Evolutionary conservation across 495 filamentous ascomycete species (phyloP).

Genomic region (Lepidopterella palustris): DNA sequence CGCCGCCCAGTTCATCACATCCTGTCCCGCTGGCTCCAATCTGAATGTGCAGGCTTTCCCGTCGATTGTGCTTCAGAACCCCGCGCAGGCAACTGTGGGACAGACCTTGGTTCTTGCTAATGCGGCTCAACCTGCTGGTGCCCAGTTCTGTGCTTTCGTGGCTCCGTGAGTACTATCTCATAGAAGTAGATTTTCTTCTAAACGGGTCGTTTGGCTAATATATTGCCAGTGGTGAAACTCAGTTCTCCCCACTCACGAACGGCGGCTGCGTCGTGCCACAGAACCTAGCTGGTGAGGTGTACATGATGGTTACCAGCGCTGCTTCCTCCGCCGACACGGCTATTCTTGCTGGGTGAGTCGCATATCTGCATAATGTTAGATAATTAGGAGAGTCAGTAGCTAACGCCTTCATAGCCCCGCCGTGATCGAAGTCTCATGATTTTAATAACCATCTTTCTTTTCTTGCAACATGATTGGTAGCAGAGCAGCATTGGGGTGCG

Average conservation of each 20-base stretch:
- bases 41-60: slow-evolving; percentile 54
- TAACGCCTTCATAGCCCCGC: not conserved
- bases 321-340: slow-evolving; percentile 22
- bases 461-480: not conserved
- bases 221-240: slow-evolving; percentile 12
- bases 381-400: not conserved
- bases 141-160: slow-evolving; percentile 52
- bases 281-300: slow-evolving; percentile 20
- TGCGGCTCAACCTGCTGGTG: slow-evolving; percentile 40
- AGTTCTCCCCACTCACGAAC: slow-evolving; percentile 13
- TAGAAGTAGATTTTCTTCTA: too few relatives aligned
- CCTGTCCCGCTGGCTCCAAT: slow-evolving; percentile 52
- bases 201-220: slow-evolving; percentile 5
- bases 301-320: slow-evolving; percentile 30
- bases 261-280: slow-evolving; percentile 26
- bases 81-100: slow-evolving; percentile 41
- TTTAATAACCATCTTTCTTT: not conserved
- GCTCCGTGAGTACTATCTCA: slow-evolving; percentile 18
- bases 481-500: not conserved
- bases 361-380: not conserved
- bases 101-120: slow-evolving; percentile 40
- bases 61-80: slow-evolving; percentile 45
- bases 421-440: slow-evolving; percentile 5
- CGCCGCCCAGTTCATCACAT: slow-evolving; percentile 56
- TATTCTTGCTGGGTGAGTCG: slow-evolving; percentile 20